A percentile compares a stretch with the other conserved stretches of the same genome.
These are phyloP conservation scores for Cladobotryum mycophilum DNA, from an alignment of 2,329 filamentous ascomycete species.

Conservation along the genomic window DNA sequence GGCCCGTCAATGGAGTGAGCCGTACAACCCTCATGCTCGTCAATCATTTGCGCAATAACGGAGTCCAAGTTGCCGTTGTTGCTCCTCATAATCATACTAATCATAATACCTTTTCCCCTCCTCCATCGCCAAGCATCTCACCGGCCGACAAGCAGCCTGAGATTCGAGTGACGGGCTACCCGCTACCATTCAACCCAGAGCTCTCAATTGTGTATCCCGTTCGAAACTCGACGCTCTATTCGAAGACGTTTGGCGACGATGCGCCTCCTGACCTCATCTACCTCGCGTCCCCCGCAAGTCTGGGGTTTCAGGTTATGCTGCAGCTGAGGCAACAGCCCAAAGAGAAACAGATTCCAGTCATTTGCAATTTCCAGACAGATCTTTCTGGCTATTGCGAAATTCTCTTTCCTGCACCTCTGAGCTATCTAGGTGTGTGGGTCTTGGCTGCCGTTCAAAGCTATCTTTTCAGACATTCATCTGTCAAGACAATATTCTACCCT, in stretches of 20 bases:
- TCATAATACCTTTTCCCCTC: constrained; percentile 48
- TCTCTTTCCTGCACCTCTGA: constrained; percentile 58
- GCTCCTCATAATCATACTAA: constrained; percentile 54
- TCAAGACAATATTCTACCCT: constrained; percentile 64
- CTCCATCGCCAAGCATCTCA: constrained; percentile 27
- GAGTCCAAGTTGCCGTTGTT: constrained; percentile 59
- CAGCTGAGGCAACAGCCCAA: constrained; percentile 55
- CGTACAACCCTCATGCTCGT: constrained; percentile 64
- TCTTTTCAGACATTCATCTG: constrained; percentile 54
- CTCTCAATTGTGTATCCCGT: constrained; percentile 65
- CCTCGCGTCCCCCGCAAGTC: constrained; percentile 60
- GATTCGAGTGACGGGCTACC: constrained; percentile 56
- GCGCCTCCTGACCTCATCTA: constrained; percentile 59
- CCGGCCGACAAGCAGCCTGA: constrained; percentile 37
- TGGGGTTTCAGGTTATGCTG: constrained; percentile 66
- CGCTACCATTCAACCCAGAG: constrained; percentile 65
- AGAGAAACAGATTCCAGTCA: constrained; percentile 49
- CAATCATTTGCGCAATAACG: constrained; percentile 58
- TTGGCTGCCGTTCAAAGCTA: constrained; percentile 60
- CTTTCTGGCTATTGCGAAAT: constrained; percentile 63
- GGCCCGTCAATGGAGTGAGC: constrained; percentile 67
- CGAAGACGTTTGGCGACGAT: constrained; percentile 48
- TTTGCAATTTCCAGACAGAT: constrained; percentile 69
- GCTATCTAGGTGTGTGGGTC: constrained; percentile 54
- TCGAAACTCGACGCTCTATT: constrained; percentile 55